These are phyloP conservation scores for Trichoderma koningii DNA, from an alignment of 2,329 filamentous ascomycete genomes.

Conservation along the genomic window DNA sequence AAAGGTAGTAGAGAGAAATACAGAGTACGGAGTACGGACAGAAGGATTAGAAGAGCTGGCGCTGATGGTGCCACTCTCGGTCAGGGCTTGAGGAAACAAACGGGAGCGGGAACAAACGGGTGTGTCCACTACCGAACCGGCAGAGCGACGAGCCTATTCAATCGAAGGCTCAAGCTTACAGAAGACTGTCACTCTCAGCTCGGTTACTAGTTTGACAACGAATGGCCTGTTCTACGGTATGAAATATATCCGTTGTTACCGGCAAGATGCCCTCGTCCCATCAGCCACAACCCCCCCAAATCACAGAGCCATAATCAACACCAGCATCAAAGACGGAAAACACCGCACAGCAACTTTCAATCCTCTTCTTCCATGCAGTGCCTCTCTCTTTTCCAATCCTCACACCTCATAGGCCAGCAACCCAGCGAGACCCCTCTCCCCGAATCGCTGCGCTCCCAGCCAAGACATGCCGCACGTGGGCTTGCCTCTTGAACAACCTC, in stretches of 20 bases:
- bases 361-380: too few species aligned
- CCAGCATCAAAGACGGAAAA: not conserved
- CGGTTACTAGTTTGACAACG: not conserved
- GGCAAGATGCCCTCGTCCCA: not conserved
- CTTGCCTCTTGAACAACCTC: not conserved
- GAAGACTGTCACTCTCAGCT: not conserved
- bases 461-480: conserved; percentile 32
- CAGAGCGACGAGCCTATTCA: not conserved
- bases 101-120: conserved; percentile 5
- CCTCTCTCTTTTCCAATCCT: not conserved
- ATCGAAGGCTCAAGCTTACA: not conserved
- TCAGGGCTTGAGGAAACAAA: conserved; percentile 12
- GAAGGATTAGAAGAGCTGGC: not conserved
- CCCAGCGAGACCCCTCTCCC: not conserved
- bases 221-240: too few species aligned
- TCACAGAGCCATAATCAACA: not conserved
- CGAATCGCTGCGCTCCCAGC: conserved; percentile 26
- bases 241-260: not conserved
- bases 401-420: conserved; percentile 11
- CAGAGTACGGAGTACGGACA: not conserved
- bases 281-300: not conserved
- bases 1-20: too few species aligned
- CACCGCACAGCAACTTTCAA: not conserved
- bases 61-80: conserved; percentile 12
- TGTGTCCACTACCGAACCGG: conserved; percentile 7